Evolutionary conservation across 768 basidiomycete species (phyloP).

Genomic region (Rhodotorula diobovata): DNA sequence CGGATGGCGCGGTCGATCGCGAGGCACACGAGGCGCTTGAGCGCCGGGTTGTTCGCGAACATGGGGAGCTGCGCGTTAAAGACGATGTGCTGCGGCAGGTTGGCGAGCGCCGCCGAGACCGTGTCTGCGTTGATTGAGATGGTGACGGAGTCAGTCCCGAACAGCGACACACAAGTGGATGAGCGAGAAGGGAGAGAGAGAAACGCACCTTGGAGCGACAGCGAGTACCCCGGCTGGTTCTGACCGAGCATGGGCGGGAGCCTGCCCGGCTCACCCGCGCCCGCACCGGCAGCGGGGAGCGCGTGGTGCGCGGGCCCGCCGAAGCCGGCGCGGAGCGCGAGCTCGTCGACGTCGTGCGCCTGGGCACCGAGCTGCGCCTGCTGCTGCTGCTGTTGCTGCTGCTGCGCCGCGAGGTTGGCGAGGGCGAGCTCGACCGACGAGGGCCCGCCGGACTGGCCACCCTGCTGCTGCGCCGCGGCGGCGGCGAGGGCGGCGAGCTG

Average conservation of each 20-base stretch:
- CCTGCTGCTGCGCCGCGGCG: too few species aligned
- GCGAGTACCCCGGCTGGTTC: slow-evolving; percentile 45
- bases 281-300: slow-evolving; percentile 11
- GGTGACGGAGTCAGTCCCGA: neutral
- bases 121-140: slow-evolving; percentile 27
- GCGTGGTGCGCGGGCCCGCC: slow-evolving; percentile 25
- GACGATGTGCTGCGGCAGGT: slow-evolving; percentile 66
- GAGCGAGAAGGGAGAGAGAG: neutral
- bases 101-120: slow-evolving; percentile 58
- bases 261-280: slow-evolving; percentile 17
- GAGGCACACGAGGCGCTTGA: slow-evolving; percentile 83
- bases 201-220: slow-evolving; percentile 31
- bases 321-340: slow-evolving; percentile 14
- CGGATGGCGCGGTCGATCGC: slow-evolving; percentile 91
- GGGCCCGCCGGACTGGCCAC: neutral
- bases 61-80: slow-evolving; percentile 73
- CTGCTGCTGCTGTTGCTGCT: slow-evolving; percentile 14
- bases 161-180: too few species aligned
- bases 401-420: slow-evolving; percentile 15
- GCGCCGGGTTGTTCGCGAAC: slow-evolving; percentile 64
- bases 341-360: slow-evolving; percentile 24
- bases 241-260: slow-evolving; percentile 34
- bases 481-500: neutral
- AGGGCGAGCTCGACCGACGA: slow-evolving; percentile 26
- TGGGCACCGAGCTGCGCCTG: neutral